Evolutionary conservation across 139 green algal genomes (phyloP).

Genomic region (Micractinium sp.): DNA sequence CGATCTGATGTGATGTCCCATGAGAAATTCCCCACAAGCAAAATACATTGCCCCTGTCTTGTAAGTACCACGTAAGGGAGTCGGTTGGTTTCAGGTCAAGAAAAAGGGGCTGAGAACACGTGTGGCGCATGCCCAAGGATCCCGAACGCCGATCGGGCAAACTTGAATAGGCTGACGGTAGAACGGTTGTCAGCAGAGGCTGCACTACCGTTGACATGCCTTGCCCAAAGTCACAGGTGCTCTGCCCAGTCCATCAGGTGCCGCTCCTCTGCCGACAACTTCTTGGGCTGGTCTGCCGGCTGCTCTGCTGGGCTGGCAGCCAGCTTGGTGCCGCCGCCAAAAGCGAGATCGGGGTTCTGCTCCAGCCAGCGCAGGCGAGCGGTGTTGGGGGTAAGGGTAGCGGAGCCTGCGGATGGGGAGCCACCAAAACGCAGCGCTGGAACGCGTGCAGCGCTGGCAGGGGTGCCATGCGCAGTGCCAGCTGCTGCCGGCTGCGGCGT

Average conservation of each 20-base stretch:
- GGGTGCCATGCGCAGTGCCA: not conserved
- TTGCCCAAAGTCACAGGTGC: not conserved
- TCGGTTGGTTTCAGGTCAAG: no score
- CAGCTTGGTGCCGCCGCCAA: conserved; percentile 32
- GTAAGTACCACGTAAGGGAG: no score
- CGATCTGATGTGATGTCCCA: no score
- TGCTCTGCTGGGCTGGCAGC: not conserved
- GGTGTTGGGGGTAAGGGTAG: conserved; percentile 17
- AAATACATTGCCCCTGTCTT: no score
- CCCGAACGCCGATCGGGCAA: no score
- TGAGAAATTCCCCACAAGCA: no score
- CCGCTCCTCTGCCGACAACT: conserved; percentile 33
- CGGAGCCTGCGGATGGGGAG: not conserved
- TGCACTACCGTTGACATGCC: no score
- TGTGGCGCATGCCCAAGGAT: no score
- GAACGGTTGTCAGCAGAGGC: not conserved
- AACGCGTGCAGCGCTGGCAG: not conserved
- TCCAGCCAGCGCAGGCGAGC: conserved; percentile 30
- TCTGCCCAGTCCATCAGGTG: conserved; percentile 28
- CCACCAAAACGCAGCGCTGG: not conserved
- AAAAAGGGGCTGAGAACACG: no score
- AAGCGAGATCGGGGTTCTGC: conserved; percentile 35
- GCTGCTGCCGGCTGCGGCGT: no score
- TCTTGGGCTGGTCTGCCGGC: not conserved
- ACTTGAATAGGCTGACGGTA: no score